Percentiles rank a stretch among this genome's conserved stretches.
These are phyloP conservation scores for Epichloe baconii DNA, from an alignment of 2,329 filamentous ascomycete species.

Conservation along the genomic window DNA sequence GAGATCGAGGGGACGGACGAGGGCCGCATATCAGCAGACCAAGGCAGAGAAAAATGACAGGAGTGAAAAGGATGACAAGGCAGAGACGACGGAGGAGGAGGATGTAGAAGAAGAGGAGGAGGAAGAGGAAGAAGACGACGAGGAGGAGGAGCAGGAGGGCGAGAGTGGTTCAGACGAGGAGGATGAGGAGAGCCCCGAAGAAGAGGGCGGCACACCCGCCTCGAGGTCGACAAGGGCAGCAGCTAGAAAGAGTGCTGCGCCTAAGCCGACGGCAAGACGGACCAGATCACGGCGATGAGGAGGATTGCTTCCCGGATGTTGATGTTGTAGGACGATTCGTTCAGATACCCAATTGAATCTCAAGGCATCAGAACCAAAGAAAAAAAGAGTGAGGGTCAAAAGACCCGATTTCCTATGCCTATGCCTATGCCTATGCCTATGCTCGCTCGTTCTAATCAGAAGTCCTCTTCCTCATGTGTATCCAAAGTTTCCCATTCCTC, in stretches of 20 bases:
- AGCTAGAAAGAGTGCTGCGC: constrained; percentile 2
- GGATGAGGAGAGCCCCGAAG: constrained; percentile 13
- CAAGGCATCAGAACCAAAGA: not conserved
- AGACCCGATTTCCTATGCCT: not conserved
- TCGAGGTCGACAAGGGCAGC: constrained; percentile 17
- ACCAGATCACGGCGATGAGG: constrained; percentile 5
- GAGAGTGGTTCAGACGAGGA: constrained; percentile 16
- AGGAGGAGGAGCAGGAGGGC: constrained; percentile 20
- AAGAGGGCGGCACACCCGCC: constrained; percentile 20
- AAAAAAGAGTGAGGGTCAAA: not conserved
- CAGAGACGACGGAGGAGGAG: constrained; percentile 19
- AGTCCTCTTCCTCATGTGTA: not conserved
- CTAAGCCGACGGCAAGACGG: constrained; percentile 2
- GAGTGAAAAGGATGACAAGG: constrained; percentile 15
- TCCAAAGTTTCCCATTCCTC: constrained; percentile 30
- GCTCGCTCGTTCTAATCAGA: not conserved
- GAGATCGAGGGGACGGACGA: constrained; percentile 28
- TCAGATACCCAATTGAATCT: not conserved
- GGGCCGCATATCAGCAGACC: constrained; percentile 27
- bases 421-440: not conserved
- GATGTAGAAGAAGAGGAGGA: constrained; percentile 17
- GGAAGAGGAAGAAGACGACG: constrained; percentile 14
- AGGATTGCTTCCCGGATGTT: not conserved
- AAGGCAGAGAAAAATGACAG: constrained; percentile 19
- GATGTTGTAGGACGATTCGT: not conserved